A percentile compares a stretch with the other conserved stretches of the same genome.
phyloP scores from a whole-genome alignment of 2,329 filamentous ascomycete genomes.

The Zasmidium citrigriseum region DNA sequence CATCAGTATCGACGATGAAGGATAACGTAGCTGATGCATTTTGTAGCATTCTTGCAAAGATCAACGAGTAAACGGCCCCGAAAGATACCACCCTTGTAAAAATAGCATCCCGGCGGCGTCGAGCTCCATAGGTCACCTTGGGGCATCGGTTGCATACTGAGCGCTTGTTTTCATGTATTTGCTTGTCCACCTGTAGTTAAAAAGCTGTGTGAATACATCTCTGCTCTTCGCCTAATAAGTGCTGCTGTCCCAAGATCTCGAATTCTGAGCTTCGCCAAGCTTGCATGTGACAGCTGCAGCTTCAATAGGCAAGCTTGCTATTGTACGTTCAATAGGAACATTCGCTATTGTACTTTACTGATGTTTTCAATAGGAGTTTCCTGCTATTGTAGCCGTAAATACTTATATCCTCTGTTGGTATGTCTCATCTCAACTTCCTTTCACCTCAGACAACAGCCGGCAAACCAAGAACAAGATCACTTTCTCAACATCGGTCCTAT shows the following conservation, averaged over 20 bases:
- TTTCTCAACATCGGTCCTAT: no score
- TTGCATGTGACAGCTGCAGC: not conserved
- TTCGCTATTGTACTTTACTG: no score
- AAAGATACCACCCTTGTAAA: constrained; percentile 26
- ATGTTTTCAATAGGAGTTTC: no score
- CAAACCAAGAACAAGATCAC: no score
- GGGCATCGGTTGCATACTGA: constrained; percentile 2
- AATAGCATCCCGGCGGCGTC: constrained; percentile 25
- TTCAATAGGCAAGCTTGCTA: not conserved
- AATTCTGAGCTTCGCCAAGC: no score
- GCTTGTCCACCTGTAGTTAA: constrained; percentile 8
- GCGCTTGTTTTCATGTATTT: constrained; percentile 8
- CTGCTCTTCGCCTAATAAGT: constrained; percentile 6
- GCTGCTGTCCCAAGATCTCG: no score
- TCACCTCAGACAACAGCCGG: no score
- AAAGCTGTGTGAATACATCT: constrained; percentile 13
- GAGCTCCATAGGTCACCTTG: not conserved
- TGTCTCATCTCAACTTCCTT: no score
- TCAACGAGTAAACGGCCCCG: constrained; percentile 73
- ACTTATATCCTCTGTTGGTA: no score
- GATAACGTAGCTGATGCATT: constrained; percentile 19
- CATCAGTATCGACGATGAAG: not conserved
- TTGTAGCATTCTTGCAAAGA: constrained; percentile 90
- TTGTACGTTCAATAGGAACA: no score
- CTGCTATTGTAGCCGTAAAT: no score